Evolutionary conservation across 352 stramenopile species (phyloP), one percentile per base, ranked within the genome.

Genomic region (Globisporangium radiosum): DNA sequence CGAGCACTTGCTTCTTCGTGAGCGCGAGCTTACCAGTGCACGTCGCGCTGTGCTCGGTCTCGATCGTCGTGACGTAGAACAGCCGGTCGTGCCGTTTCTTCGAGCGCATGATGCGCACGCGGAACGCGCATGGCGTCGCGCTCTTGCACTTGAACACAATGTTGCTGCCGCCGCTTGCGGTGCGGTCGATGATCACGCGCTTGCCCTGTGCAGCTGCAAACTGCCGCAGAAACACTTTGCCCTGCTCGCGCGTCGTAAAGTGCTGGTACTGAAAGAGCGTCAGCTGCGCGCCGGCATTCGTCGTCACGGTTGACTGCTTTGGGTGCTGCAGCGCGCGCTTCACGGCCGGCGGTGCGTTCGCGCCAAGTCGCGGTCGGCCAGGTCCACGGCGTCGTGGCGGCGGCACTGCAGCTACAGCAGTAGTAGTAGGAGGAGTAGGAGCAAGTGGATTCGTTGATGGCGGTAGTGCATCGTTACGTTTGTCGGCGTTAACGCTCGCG

Each of bases 71-170:
- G 50, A 63, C 36, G 50, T 63, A 63, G 25, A 63, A 63, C 11
- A 45, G 50, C 19, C 37, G 43, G 50, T 52, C 57, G 13, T 42
- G 40, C 19, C 47, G 51, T 40, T 57, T 63, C 57, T 63, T 63
- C 7, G 57, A 63, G 53, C 70, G 68, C 60, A 68, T 63, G 50
- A 80, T 69, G 36, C 71, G 63, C 40, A 82, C 71, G 15, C 72
- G 64, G 44, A 82, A 82, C 44, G 52, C 49, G 56, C 73, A 82
- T 33, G 54, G 63, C 10, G 73, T 75, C 7, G 56, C 49, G 54
- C 73, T 82, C 52, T 70, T 76, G 71, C 73, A 82, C 7, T 73
- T 42, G 36, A 80, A 80, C 13, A 68, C 71, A 40, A 82, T 75
- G 67, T 80, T 82, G 58, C 78, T 82, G 47, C 73, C 73, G 15